Base-by-base conservation (phyloP, 2,329 filamentous ascomycete genomes). In the Curvularia spicifera region DNA sequence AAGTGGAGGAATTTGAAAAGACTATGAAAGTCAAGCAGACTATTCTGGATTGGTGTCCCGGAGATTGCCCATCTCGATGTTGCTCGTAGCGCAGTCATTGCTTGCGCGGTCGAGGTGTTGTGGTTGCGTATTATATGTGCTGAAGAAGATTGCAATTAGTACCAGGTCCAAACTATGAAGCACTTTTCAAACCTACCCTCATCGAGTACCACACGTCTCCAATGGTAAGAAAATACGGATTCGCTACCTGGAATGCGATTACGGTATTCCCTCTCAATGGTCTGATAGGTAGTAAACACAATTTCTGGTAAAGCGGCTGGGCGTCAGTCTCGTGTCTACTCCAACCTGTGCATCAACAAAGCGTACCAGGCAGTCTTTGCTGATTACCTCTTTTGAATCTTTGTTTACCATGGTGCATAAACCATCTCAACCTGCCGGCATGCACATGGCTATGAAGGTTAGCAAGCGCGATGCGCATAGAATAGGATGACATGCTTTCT, bases 11-110 rank as follows among this genome's bases (percentile, higher is more conserved):
- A 70, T 4, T 55, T 54, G 24, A 65, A 64, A 1, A 71, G 51
- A 0, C 57, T 57, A n/a, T 53, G 47, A 1, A 70, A 55, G 43
- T 71, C 69, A 2, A 33, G 43, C 0, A 71, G 60, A 3, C 37
- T 44, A 13, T 68, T 71, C 29, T 71, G 69, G 2, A 69, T 45
- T 2, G 67, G 67, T 0, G 83, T 85, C 0, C 82, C 83, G 0
- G 81, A 82, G 0, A 85, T 72, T 59, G 82, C 84, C 83, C 83
- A 85, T n/a, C 83, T 74, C 0, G 75, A 77, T 1, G 72, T 71
- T 0, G 82, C 78, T 0, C 65, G 51, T 0, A 86, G 71, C 0
- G 74, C 68, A 31, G 74, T 80, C 0, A 79, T 66, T 1, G 60
- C 53, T 7, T 51, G 44, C 9, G 50, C 52, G 15, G 51, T 63